phyloP scores from a whole-genome alignment of 2,329 filamentous ascomycete species.

The Pestalotiopsis sp. region DNA sequence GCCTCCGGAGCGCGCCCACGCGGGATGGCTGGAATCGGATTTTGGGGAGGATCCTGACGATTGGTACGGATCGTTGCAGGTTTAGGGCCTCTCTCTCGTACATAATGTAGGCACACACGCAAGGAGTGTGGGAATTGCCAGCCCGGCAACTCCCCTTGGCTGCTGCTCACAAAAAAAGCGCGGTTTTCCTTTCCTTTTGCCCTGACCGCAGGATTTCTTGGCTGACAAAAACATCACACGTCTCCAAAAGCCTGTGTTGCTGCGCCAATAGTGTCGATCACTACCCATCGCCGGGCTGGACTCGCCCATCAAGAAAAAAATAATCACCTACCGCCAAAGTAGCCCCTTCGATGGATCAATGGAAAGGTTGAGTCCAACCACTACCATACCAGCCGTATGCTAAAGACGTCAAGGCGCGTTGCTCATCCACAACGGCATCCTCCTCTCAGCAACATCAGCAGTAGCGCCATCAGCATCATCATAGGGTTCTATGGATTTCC shows the following conservation, averaged over 20 bases:
- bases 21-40: background rate
- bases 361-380: background rate
- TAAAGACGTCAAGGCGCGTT: conserved; percentile 4
- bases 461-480: background rate
- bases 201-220: background rate
- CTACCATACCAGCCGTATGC: background rate
- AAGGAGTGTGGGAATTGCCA: background rate
- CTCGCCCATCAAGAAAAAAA: background rate
- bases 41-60: background rate
- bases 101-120: background rate
- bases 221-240: background rate
- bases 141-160: background rate
- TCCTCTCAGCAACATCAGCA: background rate
- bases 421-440: background rate
- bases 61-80: background rate
- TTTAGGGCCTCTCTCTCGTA: background rate
- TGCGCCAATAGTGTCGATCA: background rate
- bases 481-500: background rate
- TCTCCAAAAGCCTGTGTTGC: background rate
- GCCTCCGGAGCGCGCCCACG: background rate
- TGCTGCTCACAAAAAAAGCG: background rate
- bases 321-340: background rate
- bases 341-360: background rate
- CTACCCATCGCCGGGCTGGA: background rate
- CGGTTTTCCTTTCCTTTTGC: background rate